Conservation (phyloP, 2,329 filamentous ascomycete species). For the Fusarium albidum region DNA sequence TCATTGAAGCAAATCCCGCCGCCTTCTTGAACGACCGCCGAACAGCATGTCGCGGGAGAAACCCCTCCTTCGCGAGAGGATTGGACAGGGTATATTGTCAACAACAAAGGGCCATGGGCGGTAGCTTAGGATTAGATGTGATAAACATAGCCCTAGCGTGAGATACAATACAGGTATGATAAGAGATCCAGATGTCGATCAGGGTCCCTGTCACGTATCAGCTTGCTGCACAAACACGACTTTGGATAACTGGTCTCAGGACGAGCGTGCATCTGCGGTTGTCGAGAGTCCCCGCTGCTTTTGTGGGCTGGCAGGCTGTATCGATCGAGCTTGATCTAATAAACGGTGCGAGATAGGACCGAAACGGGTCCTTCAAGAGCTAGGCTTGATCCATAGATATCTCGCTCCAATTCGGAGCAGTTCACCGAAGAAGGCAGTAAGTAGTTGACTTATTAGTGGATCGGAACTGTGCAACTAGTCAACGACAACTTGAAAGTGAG, state of each 20-base stretch:
- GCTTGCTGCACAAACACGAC: not conserved
- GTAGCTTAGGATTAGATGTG: not conserved
- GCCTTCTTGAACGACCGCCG: not conserved
- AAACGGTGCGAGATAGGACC: constrained; percentile 22
- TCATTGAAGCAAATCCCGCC: constrained; percentile 1
- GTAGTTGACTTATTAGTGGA: too few species aligned
- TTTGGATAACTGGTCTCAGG: constrained; percentile 2
- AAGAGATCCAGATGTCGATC: constrained; percentile 23
- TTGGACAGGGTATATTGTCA: not conserved
- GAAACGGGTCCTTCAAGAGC: constrained; percentile 11
- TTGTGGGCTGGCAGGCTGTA: not conserved
- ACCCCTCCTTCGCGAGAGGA: not conserved
- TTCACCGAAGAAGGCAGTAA: not conserved
- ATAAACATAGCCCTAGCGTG: not conserved
- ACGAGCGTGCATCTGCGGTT: constrained; percentile 6
- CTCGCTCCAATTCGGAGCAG: not conserved
- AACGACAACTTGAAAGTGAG: not conserved
- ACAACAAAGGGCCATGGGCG: not conserved
- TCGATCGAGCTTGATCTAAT: constrained; percentile 7
- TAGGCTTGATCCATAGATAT: constrained; percentile 8
- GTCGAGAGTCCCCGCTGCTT: constrained; percentile 6
- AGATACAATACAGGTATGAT: constrained; percentile 4
- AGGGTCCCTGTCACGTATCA: constrained; percentile 23
- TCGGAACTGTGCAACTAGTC: not conserved
- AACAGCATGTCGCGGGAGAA: not conserved